Evolutionary conservation across 1,139 yeast genomes (phyloP), one percentile per base, ranked within the genome.

Genomic region (Nakaseomyces sp.): DNA sequence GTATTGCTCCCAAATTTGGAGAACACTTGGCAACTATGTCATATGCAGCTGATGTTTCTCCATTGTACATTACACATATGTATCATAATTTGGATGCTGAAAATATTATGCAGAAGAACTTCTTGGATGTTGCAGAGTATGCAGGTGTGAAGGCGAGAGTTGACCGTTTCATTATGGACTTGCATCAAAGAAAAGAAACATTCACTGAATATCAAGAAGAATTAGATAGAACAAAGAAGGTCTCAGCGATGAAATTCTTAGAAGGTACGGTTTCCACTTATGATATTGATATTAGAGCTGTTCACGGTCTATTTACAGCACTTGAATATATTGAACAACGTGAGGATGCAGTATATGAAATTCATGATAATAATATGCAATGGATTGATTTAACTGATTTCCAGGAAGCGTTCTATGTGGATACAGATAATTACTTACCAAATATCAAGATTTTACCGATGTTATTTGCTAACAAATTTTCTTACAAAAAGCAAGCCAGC

Each of bases 301-400:
- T 88, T 1, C 71, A 76, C 41, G 95, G 91, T 0, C 63, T 71
- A 7, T 85, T 87, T 59, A 69, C 73, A 32, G 83, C 79, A 76
- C 13, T 67, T 71, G 20, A 67, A 65, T 46, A 79, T 73, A 40
- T 63, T 65, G 51, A 67, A 48, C 50, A 52, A 32, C 47, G 46
- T 22, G 49, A 48, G 15, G 51, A 50, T 22, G 50, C 56, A 5
- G 43, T 43, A 6, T 58, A 64, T 40, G 52, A 59, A 15, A 55
- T 58, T 5, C 65, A 60, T 50, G 70, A 67, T 46, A 52, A 59
- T 43, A 86, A 81, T 51, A 60, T 67, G 44, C 61, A 77, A 0
- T 91, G 97, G 97, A 68, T 79, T 43, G 96, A 91, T 58, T 65
- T 74, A 25, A 78, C 84, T 47, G 98, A 91, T 64, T 91, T 79